phyloP scores from a whole-genome alignment of 2,329 filamentous ascomycete genomes.

The Helotiales sp. region DNA sequence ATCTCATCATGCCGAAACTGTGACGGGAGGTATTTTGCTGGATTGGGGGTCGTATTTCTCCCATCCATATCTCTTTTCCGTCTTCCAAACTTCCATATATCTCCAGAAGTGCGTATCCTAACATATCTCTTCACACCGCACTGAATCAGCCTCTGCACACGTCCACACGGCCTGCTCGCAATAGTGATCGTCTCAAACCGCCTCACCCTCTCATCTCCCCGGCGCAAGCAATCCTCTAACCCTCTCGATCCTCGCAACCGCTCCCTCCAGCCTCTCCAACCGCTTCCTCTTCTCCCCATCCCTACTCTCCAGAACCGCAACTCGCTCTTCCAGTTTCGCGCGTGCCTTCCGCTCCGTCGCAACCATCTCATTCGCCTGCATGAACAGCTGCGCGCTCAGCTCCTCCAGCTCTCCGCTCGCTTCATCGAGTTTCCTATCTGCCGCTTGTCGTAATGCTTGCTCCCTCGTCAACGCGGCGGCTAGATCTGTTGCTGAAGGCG shows the following conservation, averaged over 20 bases:
- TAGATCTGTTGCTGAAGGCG: constrained; percentile 53
- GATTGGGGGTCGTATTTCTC: neutral
- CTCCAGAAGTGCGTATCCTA: constrained; percentile 22
- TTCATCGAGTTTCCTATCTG: constrained; percentile 69
- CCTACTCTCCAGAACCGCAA: constrained; percentile 70
- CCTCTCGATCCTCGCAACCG: constrained; percentile 72
- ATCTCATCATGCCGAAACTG: constrained; percentile 20
- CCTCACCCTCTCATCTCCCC: constrained; percentile 28
- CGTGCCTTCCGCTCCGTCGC: constrained; percentile 74
- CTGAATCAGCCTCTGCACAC: constrained; percentile 16
- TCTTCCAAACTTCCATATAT: constrained; percentile 17
- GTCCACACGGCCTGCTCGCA: constrained; percentile 1
- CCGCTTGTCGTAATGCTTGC: constrained; percentile 67
- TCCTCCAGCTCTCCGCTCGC: constrained; percentile 79
- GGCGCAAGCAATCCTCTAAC: constrained; percentile 63
- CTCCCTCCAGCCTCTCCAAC: constrained; percentile 72
- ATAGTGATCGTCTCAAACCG: neutral
- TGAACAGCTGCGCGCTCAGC: constrained; percentile 74
- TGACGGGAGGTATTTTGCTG: constrained; percentile 15
- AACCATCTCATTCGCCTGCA: constrained; percentile 89
- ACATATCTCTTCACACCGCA: constrained; percentile 33
- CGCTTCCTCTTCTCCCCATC: constrained; percentile 72
- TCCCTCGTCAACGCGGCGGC: constrained; percentile 69
- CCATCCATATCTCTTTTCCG: neutral
- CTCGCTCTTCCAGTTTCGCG: constrained; percentile 72